Percentiles rank a stretch among this genome's conserved stretches.
These are phyloP conservation scores for Coniferiporia weirii DNA, from an alignment of 1,284 basidiomycete genomes.

Conservation along the genomic window DNA sequence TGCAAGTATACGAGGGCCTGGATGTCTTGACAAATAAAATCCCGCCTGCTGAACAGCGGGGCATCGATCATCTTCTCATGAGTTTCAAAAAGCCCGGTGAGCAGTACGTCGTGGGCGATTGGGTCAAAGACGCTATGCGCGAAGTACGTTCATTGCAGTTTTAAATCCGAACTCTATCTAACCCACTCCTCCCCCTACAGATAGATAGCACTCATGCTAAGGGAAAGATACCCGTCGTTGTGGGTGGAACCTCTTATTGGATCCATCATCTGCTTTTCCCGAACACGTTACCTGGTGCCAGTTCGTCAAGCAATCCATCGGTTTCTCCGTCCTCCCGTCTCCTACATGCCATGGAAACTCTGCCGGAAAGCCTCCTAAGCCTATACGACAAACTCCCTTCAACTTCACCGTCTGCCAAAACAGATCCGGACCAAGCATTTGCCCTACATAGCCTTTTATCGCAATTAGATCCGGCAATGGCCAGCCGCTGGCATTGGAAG, in stretches of 20 bases:
- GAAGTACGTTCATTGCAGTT: slow-evolving; percentile 41
- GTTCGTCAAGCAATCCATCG: slow-evolving; percentile 3
- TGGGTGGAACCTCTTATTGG: slow-evolving; percentile 97
- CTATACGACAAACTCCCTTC: slow-evolving; percentile 53
- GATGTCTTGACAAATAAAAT: slow-evolving; percentile 97
- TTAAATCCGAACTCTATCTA: not conserved
- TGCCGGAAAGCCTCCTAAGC: slow-evolving; percentile 43
- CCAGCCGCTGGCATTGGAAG: slow-evolving; percentile 90
- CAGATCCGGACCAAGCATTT: slow-evolving; percentile 51
- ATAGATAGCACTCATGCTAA: slow-evolving; percentile 63
- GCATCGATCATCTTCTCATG: slow-evolving; percentile 87
- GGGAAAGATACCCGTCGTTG: slow-evolving; percentile 77
- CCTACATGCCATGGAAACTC: slow-evolving; percentile 32
- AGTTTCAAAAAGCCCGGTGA: slow-evolving; percentile 80
- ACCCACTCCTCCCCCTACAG: slow-evolving; percentile 32
- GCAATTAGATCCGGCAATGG: slow-evolving; percentile 71
- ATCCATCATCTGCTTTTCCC: slow-evolving; percentile 90
- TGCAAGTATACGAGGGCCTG: slow-evolving; percentile 96
- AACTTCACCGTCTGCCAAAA: slow-evolving; percentile 44
- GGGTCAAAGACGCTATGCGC: slow-evolving; percentile 72
- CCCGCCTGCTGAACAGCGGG: slow-evolving; percentile 68
- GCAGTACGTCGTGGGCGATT: slow-evolving; percentile 84
- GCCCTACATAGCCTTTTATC: slow-evolving; percentile 65
- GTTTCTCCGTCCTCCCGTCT: slow-evolving; percentile 33
- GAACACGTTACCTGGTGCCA: slow-evolving; percentile 44